Evolutionary conservation across 2,329 filamentous ascomycete genomes (phyloP).

Genomic region (Ceratocystis alfenasii): DNA sequence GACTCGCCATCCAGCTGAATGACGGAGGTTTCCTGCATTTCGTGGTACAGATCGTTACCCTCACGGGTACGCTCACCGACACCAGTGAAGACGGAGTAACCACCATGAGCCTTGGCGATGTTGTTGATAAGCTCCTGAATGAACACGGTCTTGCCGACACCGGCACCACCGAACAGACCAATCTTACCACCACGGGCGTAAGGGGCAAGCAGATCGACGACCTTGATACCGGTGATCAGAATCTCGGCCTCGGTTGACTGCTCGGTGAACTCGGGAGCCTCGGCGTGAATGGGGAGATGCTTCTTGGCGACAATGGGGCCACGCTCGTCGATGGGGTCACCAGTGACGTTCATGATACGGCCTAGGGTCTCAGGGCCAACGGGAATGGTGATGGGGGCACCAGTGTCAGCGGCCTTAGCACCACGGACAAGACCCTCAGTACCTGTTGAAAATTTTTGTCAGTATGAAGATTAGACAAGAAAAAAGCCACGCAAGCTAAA

Average conservation of each 20-base stretch:
- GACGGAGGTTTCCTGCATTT: conserved; percentile 99
- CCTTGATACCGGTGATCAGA: conserved; percentile 99
- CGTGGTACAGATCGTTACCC: conserved; percentile 99
- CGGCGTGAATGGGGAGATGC: conserved; percentile 81
- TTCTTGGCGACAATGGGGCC: conserved; percentile 92
- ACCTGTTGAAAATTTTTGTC: conserved; percentile 45
- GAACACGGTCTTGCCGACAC: conserved; percentile 99
- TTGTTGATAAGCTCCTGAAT: conserved; percentile 99
- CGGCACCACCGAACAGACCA: conserved; percentile 99
- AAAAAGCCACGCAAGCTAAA: background rate
- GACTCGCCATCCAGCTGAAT: conserved; percentile 98
- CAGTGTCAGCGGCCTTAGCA: conserved; percentile 72
- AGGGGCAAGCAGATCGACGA: conserved; percentile 95
- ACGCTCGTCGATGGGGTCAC: conserved; percentile 99
- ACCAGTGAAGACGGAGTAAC: conserved; percentile 99
- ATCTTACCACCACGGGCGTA: conserved; percentile 99
- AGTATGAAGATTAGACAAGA: background rate
- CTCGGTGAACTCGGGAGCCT: conserved; percentile 82
- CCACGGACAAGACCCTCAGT: conserved; percentile 99
- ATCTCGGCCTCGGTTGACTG: conserved; percentile 95
- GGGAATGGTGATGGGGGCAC: conserved; percentile 88
- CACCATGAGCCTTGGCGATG: conserved; percentile 99
- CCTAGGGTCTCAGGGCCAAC: conserved; percentile 88
- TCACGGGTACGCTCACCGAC: conserved; percentile 99
- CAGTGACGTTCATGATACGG: conserved; percentile 99